Conservation (phyloP, 192 early-diverging fungal genomes). For the Borealophlyctis nickersoniae region DNA sequence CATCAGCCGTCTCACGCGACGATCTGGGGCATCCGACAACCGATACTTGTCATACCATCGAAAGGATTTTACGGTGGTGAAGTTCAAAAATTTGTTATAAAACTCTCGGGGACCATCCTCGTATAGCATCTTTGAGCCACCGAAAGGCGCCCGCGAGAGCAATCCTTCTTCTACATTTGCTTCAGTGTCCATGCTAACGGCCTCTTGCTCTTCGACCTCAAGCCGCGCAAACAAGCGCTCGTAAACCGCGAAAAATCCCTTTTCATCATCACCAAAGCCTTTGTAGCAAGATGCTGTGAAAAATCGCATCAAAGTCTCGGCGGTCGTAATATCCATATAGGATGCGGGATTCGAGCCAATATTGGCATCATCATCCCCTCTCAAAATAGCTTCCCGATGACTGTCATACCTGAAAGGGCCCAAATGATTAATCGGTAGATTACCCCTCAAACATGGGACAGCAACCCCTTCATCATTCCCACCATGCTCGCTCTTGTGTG, state of each 20-base stretch:
- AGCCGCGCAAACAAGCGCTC: slow-evolving; percentile 72
- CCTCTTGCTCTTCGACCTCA: slow-evolving; percentile 76
- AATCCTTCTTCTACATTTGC: slow-evolving; percentile 34
- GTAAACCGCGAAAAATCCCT: slow-evolving; percentile 82
- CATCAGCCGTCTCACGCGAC: slow-evolving; percentile 75
- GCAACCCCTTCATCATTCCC: slow-evolving; percentile 19
- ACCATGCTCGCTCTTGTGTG: slow-evolving; percentile 93
- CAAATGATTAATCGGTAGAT: background rate
- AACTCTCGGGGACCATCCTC: slow-evolving; percentile 58
- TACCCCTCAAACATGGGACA: slow-evolving; percentile 21
- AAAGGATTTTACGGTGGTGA: slow-evolving; percentile 84
- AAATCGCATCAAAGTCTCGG: slow-evolving; percentile 75
- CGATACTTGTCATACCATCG: slow-evolving; percentile 89
- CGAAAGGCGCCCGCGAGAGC: slow-evolving; percentile 59
- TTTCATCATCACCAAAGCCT: slow-evolving; percentile 64
- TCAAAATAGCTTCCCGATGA: slow-evolving; percentile 88
- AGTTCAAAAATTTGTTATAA: slow-evolving; percentile 70
- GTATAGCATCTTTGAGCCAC: slow-evolving; percentile 60
- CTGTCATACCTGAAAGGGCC: slow-evolving; percentile 73
- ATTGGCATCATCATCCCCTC: slow-evolving; percentile 65
- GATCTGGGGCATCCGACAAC: slow-evolving; percentile 78
- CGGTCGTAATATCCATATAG: slow-evolving; percentile 43
- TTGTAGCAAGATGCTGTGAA: slow-evolving; percentile 72
- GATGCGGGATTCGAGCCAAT: slow-evolving; percentile 15
- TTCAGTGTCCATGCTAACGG: slow-evolving; percentile 39